Conservation (phyloP, 208 protist genomes). For the Acanthamoeba healyi region DNA sequence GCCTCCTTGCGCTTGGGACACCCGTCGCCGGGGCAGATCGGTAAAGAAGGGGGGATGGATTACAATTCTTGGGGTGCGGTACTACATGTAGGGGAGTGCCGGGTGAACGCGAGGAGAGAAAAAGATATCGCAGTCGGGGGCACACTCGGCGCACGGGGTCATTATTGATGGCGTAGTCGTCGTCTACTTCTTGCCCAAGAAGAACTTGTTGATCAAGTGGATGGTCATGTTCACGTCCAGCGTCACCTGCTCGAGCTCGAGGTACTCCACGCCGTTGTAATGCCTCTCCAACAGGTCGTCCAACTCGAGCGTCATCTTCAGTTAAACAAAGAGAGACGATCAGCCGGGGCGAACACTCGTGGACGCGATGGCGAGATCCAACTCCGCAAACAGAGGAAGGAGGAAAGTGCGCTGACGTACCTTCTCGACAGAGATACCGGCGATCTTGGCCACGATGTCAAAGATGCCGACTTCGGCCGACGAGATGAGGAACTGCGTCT, state of each 20-base stretch:
- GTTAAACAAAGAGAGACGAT: background rate
- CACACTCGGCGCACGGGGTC: too few relatives aligned
- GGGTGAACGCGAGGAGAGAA: too few relatives aligned
- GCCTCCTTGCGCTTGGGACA: too few relatives aligned
- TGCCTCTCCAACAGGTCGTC: constrained; percentile 86
- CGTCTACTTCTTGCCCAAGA: constrained; percentile 82
- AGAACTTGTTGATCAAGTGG: constrained; percentile 86
- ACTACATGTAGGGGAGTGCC: too few relatives aligned
- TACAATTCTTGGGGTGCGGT: too few relatives aligned
- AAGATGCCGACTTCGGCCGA: constrained; percentile 84
- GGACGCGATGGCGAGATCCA: too few relatives aligned
- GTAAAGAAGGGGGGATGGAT: too few relatives aligned
- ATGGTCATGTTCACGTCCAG: constrained; percentile 89
- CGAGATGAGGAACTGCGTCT: constrained; percentile 85
- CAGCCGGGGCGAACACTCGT: too few relatives aligned
- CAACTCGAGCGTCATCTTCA: constrained; percentile 83
- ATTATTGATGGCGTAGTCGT: too few relatives aligned
- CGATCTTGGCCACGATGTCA: constrained; percentile 86
- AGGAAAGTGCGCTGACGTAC: background rate
- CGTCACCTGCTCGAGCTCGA: constrained; percentile 84
- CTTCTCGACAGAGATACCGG: constrained; percentile 75
- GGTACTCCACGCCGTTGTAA: constrained; percentile 72
- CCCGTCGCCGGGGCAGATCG: too few relatives aligned
- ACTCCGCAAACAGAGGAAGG: background rate
- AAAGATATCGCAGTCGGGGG: too few relatives aligned